A percentile compares a stretch with the other conserved stretches of the same genome.
Evolutionary conservation across 495 filamentous ascomycete species (phyloP).

Genomic region (Penicillium mononematosum): DNA sequence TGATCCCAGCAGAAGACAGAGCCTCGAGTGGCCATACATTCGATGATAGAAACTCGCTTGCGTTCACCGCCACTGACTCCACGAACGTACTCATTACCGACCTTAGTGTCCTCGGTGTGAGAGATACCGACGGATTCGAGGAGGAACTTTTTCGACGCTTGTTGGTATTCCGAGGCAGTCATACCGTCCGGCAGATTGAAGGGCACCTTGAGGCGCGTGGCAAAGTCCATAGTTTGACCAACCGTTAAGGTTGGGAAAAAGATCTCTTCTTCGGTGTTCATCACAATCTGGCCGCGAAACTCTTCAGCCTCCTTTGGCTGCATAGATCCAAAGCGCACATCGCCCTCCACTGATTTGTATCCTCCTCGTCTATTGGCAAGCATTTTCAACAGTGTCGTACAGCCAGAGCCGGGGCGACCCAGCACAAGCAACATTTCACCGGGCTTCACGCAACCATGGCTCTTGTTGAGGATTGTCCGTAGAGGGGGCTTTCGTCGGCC

Average conservation of each 20-base stretch:
- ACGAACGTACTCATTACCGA: constrained; percentile 74
- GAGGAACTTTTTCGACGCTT: constrained; percentile 61
- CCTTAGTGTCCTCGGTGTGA: constrained; percentile 77
- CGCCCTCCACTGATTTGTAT: constrained; percentile 52
- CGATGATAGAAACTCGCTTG: constrained; percentile 67
- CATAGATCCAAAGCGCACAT: constrained; percentile 60
- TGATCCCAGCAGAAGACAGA: constrained; percentile 65
- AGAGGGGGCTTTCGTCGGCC: constrained; percentile 38
- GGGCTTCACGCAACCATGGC: constrained; percentile 54
- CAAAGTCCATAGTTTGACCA: constrained; percentile 69
- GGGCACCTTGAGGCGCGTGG: constrained; percentile 44
- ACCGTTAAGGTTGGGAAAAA: constrained; percentile 72
- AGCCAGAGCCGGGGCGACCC: constrained; percentile 47
- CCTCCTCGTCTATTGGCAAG: constrained; percentile 62
- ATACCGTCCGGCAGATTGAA: constrained; percentile 31
- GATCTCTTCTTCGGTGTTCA: constrained; percentile 67
- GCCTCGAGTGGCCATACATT: constrained; percentile 60
- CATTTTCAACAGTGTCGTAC: constrained; percentile 57
- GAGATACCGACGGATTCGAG: constrained; percentile 71
- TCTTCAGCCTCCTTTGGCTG: constrained; percentile 53
- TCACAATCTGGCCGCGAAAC: constrained; percentile 72
- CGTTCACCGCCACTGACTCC: constrained; percentile 86
- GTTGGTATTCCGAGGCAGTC: constrained; percentile 50
- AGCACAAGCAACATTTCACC: constrained; percentile 50
- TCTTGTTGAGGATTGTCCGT: constrained; percentile 39